phyloP scores from a whole-genome alignment of 148 eudicot species.

The Rhododendron vialii region DNA sequence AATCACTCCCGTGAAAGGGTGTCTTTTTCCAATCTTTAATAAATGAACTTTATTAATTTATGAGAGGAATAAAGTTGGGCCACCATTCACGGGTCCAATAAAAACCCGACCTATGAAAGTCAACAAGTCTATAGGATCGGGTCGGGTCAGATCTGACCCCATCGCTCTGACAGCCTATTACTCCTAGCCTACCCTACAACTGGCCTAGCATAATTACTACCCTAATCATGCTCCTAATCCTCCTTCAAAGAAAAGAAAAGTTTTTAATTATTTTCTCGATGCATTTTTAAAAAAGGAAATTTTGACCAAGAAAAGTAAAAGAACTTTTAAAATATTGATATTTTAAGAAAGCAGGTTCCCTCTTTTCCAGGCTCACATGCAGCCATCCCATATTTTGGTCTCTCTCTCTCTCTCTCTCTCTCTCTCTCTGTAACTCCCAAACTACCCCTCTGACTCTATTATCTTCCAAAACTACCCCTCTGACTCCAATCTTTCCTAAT shows the following conservation, averaged over 20 bases:
- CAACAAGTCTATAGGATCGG: background rate
- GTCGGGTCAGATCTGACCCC: background rate
- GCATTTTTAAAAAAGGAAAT: background rate
- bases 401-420: conserved; percentile 1
- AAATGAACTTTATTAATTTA: too few species aligned
- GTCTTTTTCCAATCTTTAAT: too few species aligned
- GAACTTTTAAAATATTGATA: background rate
- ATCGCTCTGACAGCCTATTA: background rate
- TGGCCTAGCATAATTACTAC: background rate
- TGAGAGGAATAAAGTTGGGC: too few species aligned
- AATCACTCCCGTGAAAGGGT: too few species aligned
- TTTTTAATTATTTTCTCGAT: background rate
- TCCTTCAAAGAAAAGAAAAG: background rate
- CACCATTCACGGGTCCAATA: background rate
- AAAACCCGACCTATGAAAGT: background rate
- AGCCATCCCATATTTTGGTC: background rate
- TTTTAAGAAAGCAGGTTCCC: conserved; percentile 14
- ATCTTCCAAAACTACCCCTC: background rate
- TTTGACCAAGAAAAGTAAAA: conserved; percentile 11
- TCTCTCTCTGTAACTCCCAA: background rate
- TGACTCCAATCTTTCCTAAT: background rate
- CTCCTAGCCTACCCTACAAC: background rate
- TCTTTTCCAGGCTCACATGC: conserved; percentile 26
- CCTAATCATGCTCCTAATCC: background rate
- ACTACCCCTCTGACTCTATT: background rate